phyloP scores from a whole-genome alignment of 2,329 filamentous ascomycete species.

The Botrytis deweyae region DNA sequence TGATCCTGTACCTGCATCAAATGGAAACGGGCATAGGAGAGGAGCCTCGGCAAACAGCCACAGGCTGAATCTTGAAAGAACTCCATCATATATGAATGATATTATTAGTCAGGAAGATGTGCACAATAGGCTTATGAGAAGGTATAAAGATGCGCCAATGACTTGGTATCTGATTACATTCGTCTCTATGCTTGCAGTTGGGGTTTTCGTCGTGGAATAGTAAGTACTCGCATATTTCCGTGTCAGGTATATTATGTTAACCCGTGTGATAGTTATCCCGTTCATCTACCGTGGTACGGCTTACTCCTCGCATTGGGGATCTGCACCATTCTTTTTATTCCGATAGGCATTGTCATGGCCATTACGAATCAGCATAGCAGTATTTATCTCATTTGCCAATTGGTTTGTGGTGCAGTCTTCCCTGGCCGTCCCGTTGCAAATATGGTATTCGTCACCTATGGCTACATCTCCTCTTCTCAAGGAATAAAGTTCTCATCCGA shows the following conservation, averaged over 20 bases:
- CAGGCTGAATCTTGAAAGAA: constrained; percentile 29
- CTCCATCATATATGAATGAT: constrained; percentile 48
- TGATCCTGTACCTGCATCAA: constrained; percentile 45
- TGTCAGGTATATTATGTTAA: not conserved
- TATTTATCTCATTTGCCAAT: constrained; percentile 82
- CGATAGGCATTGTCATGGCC: constrained; percentile 89
- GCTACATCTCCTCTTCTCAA: constrained; percentile 85
- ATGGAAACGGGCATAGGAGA: constrained; percentile 21
- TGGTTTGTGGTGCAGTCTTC: constrained; percentile 79
- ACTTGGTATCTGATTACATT: constrained; percentile 79
- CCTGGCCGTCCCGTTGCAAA: constrained; percentile 84
- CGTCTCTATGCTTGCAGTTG: constrained; percentile 71
- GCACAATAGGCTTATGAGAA: constrained; percentile 78
- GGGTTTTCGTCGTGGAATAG: constrained; percentile 84
- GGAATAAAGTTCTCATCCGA: constrained; percentile 87
- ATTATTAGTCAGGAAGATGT: constrained; percentile 74
- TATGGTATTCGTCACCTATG: constrained; percentile 92
- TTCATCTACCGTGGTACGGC: constrained; percentile 85
- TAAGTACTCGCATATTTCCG: constrained; percentile 45
- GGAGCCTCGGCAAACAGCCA: constrained; percentile 3
- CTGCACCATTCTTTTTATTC: constrained; percentile 80
- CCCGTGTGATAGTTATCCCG: constrained; percentile 59
- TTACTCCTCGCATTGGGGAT: constrained; percentile 75
- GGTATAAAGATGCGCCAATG: constrained; percentile 78
- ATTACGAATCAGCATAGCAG: constrained; percentile 88